Percentiles rank a stretch among this genome's conserved stretches.
phyloP scores from a whole-genome alignment of 805 yeast species.

The Candida endomychidarum region DNA sequence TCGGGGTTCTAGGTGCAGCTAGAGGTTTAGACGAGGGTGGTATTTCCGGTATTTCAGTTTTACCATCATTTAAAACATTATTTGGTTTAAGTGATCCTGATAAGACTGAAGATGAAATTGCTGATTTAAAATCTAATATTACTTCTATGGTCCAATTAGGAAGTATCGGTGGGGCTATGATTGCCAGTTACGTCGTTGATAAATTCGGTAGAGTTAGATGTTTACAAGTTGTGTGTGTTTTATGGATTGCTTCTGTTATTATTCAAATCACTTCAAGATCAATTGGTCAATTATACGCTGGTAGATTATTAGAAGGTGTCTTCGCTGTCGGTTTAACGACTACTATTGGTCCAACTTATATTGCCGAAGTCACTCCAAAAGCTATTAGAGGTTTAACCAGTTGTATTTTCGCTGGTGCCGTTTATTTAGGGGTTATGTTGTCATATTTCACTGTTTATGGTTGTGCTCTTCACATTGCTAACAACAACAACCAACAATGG shows the following conservation, averaged over 20 bases:
- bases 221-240: slow-evolving; percentile 40
- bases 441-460: slow-evolving; percentile 54
- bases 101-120: slow-evolving; percentile 35
- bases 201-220: slow-evolving; percentile 52
- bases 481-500: slow-evolving; percentile 46
- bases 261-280: slow-evolving; percentile 47
- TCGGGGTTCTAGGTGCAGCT: slow-evolving; percentile 56
- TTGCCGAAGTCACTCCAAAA: slow-evolving; percentile 54
- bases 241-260: slow-evolving; percentile 47
- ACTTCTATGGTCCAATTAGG: slow-evolving; percentile 60
- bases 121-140: slow-evolving; percentile 51
- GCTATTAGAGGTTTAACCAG: slow-evolving; percentile 52
- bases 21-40: slow-evolving; percentile 61
- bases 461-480: slow-evolving; percentile 45
- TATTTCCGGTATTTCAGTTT: slow-evolving; percentile 47
- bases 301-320: slow-evolving; percentile 52
- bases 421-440: slow-evolving; percentile 53
- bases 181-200: slow-evolving; percentile 51
- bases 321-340: slow-evolving; percentile 57
- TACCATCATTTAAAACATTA: slow-evolving; percentile 37
- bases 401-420: slow-evolving; percentile 57
- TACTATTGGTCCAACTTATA: slow-evolving; percentile 54
- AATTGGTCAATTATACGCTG: slow-evolving; percentile 55
- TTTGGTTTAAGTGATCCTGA: slow-evolving; percentile 46
- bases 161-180: slow-evolving; percentile 51